These are phyloP conservation scores for Leptographium wingfieldii DNA, from an alignment of 2,329 filamentous ascomycete genomes.

Conservation along the genomic window DNA sequence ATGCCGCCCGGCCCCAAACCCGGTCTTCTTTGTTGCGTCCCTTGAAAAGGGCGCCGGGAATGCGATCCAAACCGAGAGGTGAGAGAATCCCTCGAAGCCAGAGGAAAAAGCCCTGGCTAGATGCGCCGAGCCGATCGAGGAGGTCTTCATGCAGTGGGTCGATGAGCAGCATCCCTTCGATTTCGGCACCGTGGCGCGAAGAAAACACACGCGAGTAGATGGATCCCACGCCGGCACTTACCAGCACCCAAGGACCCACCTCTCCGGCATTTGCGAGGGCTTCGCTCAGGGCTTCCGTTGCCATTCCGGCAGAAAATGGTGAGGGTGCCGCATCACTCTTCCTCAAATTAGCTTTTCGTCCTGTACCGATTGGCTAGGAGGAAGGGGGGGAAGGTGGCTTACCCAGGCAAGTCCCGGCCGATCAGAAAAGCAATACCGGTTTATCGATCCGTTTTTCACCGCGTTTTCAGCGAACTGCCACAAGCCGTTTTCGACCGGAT, in stretches of 20 bases:
- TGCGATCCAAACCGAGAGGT: conserved; percentile 71
- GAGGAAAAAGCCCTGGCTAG: conserved; percentile 65
- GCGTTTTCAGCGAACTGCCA: conserved; percentile 68
- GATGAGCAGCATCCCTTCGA: conserved; percentile 71
- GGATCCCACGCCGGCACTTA: conserved; percentile 75
- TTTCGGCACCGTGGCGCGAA: conserved; percentile 60
- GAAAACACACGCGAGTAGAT: conserved; percentile 88
- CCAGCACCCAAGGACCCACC: conserved; percentile 76
- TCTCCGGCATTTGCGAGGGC: conserved; percentile 71
- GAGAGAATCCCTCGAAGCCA: conserved; percentile 81
- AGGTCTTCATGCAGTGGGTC: conserved; percentile 85
- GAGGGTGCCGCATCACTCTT: conserved; percentile 80
- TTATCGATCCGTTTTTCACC: conserved; percentile 67
- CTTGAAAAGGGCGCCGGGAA: conserved; percentile 68
- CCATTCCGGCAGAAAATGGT: conserved; percentile 84
- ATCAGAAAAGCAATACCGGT: conserved; percentile 89
- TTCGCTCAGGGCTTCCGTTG: conserved; percentile 79
- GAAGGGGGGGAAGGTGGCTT: conserved; percentile 9
- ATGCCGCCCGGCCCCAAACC: conserved; percentile 66
- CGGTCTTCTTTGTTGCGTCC: conserved; percentile 73
- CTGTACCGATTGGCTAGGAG: no score
- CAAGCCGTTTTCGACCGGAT: conserved; percentile 65
- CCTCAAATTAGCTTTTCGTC: neutral
- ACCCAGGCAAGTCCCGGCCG: conserved; percentile 77
- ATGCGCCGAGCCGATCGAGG: conserved; percentile 51